These are phyloP conservation scores for Aspergillus sp. DNA, from an alignment of 2,329 filamentous ascomycete species.

Conservation along the genomic window DNA sequence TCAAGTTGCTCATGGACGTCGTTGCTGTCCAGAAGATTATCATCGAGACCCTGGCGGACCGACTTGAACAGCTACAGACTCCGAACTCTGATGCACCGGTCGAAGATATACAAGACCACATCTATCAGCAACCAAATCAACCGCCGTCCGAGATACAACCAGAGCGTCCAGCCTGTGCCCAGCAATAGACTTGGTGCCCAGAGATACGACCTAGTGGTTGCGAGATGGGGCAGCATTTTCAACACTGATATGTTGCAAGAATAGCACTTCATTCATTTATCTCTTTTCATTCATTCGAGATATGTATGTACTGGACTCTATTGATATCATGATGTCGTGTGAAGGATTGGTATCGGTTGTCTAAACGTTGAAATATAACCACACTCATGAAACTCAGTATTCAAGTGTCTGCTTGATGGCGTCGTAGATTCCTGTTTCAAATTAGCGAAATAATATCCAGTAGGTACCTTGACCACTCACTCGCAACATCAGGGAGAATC, in stretches of 20 bases:
- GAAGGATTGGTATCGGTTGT: not conserved
- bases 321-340: not conserved
- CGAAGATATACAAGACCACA: not conserved
- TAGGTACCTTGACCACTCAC: constrained; percentile 58
- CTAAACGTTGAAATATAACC: not conserved
- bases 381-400: constrained; percentile 50
- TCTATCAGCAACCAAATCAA: not conserved
- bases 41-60: not conserved
- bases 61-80: not conserved
- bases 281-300: not conserved
- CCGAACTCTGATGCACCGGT: not conserved
- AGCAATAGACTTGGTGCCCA: not conserved
- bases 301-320: not conserved
- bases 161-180: not conserved
- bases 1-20: not conserved
- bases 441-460: constrained; percentile 2
- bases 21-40: not conserved
- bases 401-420: constrained; percentile 66
- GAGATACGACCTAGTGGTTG: not conserved
- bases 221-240: not conserved
- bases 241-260: not conserved
- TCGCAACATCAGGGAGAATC: constrained; percentile 79
- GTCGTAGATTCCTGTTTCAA: constrained; percentile 64
- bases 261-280: not conserved
- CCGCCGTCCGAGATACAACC: not conserved